Conservation (phyloP, 257 asterid species). For the Misopates orontium region DNA sequence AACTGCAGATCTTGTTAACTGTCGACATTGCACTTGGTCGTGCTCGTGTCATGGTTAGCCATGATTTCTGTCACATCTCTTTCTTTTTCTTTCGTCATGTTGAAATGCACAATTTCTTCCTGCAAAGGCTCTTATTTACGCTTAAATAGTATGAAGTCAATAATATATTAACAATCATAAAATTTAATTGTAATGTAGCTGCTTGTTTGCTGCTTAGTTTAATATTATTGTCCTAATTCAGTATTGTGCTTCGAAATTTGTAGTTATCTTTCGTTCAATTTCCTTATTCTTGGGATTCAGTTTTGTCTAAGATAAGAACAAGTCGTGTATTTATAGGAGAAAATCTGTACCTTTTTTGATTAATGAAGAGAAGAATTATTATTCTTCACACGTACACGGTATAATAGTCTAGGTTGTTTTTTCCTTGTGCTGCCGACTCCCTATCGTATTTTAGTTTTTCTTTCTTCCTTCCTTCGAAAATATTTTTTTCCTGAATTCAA, state of each 20-base stretch:
- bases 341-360: too few relatives aligned
- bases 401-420: too few relatives aligned
- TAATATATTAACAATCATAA: neutral
- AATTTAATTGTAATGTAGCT: neutral
- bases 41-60: neutral
- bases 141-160: neutral
- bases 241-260: neutral
- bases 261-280: too few relatives aligned
- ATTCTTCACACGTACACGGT: too few relatives aligned
- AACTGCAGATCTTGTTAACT: neutral
- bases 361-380: too few relatives aligned
- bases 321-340: too few relatives aligned
- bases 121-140: neutral
- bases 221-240: neutral
- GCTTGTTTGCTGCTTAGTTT: neutral
- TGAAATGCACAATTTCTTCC: neutral
- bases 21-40: neutral
- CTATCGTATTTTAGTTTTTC: too few relatives aligned
- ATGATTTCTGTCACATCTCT: neutral
- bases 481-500: too few relatives aligned
- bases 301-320: too few relatives aligned
- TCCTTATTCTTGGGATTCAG: too few relatives aligned
- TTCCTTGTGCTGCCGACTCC: too few relatives aligned
- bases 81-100: neutral
- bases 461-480: too few relatives aligned